phyloP scores from a whole-genome alignment of 2,329 filamentous ascomycete genomes.

The Colletotrichum viniferum region DNA sequence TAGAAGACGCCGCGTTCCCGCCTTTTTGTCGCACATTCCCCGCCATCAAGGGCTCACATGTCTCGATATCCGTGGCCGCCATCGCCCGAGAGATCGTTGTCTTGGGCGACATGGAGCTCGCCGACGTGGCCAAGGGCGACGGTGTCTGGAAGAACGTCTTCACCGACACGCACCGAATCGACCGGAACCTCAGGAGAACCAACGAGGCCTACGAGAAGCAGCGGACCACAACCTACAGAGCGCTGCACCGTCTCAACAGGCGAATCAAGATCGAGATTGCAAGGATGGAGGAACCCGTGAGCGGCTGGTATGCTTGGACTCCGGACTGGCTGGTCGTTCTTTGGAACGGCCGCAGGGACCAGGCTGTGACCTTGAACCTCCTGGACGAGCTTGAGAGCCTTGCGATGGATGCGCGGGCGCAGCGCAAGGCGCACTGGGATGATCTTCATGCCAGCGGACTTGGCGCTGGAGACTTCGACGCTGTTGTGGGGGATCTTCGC shows the following conservation, averaged over 20 bases:
- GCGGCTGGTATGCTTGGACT: background rate
- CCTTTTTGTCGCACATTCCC: background rate
- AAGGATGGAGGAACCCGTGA: background rate
- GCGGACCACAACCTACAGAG: background rate
- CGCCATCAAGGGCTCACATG: background rate
- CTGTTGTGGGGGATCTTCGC: background rate
- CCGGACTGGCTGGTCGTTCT: background rate
- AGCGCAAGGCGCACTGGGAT: background rate
- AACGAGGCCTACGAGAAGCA: background rate
- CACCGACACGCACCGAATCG: background rate
- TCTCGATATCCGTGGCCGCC: background rate
- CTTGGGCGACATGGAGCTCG: background rate
- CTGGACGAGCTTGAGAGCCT: background rate
- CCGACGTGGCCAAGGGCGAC: background rate
- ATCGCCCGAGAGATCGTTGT: background rate
- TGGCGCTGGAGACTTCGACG: background rate
- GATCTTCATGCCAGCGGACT: background rate
- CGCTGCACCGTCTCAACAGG: background rate
- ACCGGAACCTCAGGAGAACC: background rate
- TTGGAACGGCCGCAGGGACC: background rate
- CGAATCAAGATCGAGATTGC: background rate
- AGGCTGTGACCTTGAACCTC: background rate
- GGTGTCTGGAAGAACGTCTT: background rate
- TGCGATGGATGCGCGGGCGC: background rate
- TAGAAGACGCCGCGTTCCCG: background rate